A percentile compares a stretch with the other conserved stretches of the same genome.
These are phyloP conservation scores for Thalassiosira sp. DNA, from an alignment of 352 stramenopile species.

Conservation along the genomic window DNA sequence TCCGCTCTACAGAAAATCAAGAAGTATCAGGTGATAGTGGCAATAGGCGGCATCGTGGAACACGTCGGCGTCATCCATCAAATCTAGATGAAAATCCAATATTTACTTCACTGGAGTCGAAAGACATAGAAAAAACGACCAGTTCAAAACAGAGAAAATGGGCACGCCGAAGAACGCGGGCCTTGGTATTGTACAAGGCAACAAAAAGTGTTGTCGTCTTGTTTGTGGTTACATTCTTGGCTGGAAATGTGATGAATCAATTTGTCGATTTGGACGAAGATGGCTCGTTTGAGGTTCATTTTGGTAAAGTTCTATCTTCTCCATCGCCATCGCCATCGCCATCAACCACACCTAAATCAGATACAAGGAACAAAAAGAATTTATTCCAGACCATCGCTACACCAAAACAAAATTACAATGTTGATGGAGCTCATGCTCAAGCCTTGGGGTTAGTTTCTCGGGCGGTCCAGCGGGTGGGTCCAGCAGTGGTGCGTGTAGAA, in stretches of 20 bases:
- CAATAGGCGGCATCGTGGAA: background rate
- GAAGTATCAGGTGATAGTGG: constrained; percentile 1
- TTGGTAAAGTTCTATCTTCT: constrained; percentile 47
- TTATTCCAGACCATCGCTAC: constrained; percentile 20
- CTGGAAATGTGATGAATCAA: constrained; percentile 58
- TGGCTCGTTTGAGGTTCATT: constrained; percentile 53
- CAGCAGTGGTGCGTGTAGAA: constrained; percentile 82
- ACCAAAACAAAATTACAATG: constrained; percentile 14
- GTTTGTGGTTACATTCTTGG: constrained; percentile 49
- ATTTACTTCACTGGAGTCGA: constrained; percentile 35
- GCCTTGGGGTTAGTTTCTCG: constrained; percentile 69
- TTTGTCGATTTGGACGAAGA: constrained; percentile 57
- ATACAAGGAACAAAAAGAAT: constrained; percentile 4
- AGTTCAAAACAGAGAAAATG: constrained; percentile 40
- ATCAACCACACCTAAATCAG: constrained; percentile 2
- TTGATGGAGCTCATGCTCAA: constrained; percentile 21
- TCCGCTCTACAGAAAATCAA: background rate
- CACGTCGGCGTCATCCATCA: background rate
- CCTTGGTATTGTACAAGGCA: constrained; percentile 16
- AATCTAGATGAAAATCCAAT: constrained; percentile 6
- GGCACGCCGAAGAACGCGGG: constrained; percentile 29
- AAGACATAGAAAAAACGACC: constrained; percentile 42
- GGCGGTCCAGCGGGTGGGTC: constrained; percentile 74
- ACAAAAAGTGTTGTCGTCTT: constrained; percentile 36
- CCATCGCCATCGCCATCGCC: constrained; percentile 11